phyloP scores from a whole-genome alignment of 495 filamentous ascomycete species.

The Talaromyces nanjingensis region DNA sequence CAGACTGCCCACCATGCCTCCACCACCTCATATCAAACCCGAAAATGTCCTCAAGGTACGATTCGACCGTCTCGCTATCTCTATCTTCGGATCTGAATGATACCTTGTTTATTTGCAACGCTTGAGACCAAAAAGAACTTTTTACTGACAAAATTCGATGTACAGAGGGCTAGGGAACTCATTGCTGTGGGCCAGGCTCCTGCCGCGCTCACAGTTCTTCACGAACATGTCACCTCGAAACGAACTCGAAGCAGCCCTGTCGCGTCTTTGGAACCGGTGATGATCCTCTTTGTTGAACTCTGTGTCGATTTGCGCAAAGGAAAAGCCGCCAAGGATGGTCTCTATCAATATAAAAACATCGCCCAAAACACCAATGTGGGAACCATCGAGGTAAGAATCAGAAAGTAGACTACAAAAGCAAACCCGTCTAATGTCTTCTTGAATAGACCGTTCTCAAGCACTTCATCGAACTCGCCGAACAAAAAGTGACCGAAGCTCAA shows the following conservation, averaged over 20 bases:
- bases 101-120: not conserved
- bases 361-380: conserved; percentile 97
- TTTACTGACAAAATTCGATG: conserved; percentile 10
- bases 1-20: conserved; percentile 69
- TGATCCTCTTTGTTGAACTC: conserved; percentile 94
- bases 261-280: conserved; percentile 92
- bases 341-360: conserved; percentile 99
- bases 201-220: conserved; percentile 87
- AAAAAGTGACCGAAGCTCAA: conserved; percentile 94
- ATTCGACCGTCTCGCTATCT: not conserved
- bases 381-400: conserved; percentile 75
- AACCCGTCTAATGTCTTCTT: conserved; percentile 13
- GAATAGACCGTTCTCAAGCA: conserved; percentile 78
- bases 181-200: conserved; percentile 91
- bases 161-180: conserved; percentile 86
- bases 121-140: not conserved
- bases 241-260: conserved; percentile 95
- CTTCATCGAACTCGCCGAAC: conserved; percentile 94
- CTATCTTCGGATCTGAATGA: not conserved
- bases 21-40: conserved; percentile 90
- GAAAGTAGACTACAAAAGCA: not conserved
- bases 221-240: conserved; percentile 99
- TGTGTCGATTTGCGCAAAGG: conserved; percentile 95
- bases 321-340: conserved; percentile 94
- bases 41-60: conserved; percentile 95